Base-by-base conservation (phyloP, 2,329 filamentous ascomycete species). In the Colletotrichum theobromicola region DNA sequence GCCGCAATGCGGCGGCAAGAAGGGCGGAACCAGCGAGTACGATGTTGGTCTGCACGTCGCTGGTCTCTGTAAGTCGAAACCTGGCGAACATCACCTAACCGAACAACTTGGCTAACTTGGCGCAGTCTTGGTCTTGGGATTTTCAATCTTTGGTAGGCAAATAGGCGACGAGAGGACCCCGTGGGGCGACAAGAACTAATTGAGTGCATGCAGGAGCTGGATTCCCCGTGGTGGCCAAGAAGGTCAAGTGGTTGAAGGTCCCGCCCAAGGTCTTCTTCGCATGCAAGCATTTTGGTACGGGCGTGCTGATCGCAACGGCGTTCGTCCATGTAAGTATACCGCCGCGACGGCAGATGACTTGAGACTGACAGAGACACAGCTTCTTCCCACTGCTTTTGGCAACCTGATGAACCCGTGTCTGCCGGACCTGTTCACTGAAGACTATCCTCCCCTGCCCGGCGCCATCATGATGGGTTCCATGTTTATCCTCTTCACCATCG, bases 251-350 rank as follows among this genome's bases (percentile, higher is more conserved):
- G 87, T 83, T 92, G 79, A 90, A 89, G 81, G 88, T 91, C 10
- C 89, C 90, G 0, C 84, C 88, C 2, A 88, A 86, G 76, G 79
- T 90, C 35, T 91, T 92, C 81, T 92, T 92, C 79, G 88, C 90
- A 70, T 91, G 89, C 82, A 92, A 92, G 77, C 90, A 92, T 78
- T 93, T 93, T 76, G 91, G 93, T 80, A 94, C 93, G 1, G 93
- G 93, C 75, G 93, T 94, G 21, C 85, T 94, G 46, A 90, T 94
- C 72, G 93, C 93, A 30, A 94, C 93, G 3, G 93, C 93, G 4
- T 94, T 94, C 77, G 93, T 94, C 24, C 93, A 94, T 87, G 87
- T 92, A 79, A 77, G 87, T 82, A n/a, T 10, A n/a, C n/a, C 34
- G 1, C 21, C 28, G 2, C 21, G 5, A 2, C 21, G n/a, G 4